Percentiles rank a stretch among this genome's conserved stretches.
Evolutionary conservation across 805 yeast species (phyloP).

Genomic region (Candida dendrica): DNA sequence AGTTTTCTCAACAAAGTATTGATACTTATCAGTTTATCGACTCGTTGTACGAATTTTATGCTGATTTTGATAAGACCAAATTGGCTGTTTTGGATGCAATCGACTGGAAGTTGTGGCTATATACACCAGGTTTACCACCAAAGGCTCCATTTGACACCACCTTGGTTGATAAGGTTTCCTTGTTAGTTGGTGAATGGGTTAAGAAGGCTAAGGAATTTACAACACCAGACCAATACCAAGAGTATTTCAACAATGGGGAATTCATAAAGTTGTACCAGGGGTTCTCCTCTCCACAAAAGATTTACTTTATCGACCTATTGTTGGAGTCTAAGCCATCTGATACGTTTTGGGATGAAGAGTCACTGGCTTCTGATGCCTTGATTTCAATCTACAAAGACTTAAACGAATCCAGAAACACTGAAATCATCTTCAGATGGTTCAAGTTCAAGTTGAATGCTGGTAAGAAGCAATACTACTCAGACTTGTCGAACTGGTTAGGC

Average conservation of each 20-base stretch:
- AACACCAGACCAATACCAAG: constrained; percentile 9
- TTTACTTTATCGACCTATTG: constrained; percentile 69
- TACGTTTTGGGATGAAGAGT: constrained; percentile 26
- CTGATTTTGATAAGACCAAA: constrained; percentile 29
- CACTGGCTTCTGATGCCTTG: constrained; percentile 27
- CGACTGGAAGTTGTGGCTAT: constrained; percentile 85
- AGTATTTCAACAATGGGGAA: constrained; percentile 11
- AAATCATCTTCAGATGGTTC: constrained; percentile 74
- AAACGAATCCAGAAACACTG: constrained; percentile 61
- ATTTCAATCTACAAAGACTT: constrained; percentile 31
- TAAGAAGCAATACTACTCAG: constrained; percentile 36
- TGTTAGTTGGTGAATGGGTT: constrained; percentile 60
- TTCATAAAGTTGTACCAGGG: constrained; percentile 30
- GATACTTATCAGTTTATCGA: constrained; percentile 81
- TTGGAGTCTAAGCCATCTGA: constrained; percentile 41
- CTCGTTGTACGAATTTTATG: constrained; percentile 60
- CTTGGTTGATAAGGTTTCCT: constrained; percentile 65
- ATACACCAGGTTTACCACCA: constrained; percentile 82
- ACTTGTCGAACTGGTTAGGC: constrained; percentile 77
- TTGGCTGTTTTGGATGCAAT: constrained; percentile 51
- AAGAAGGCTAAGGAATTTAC: constrained; percentile 9
- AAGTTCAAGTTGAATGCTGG: constrained; percentile 55
- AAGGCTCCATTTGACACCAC: constrained; percentile 75
- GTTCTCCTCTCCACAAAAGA: constrained; percentile 71
- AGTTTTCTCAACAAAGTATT: constrained; percentile 61